These are phyloP conservation scores for Cladobotryum protrusum DNA, from an alignment of 2,329 filamentous ascomycete species.

Conservation along the genomic window DNA sequence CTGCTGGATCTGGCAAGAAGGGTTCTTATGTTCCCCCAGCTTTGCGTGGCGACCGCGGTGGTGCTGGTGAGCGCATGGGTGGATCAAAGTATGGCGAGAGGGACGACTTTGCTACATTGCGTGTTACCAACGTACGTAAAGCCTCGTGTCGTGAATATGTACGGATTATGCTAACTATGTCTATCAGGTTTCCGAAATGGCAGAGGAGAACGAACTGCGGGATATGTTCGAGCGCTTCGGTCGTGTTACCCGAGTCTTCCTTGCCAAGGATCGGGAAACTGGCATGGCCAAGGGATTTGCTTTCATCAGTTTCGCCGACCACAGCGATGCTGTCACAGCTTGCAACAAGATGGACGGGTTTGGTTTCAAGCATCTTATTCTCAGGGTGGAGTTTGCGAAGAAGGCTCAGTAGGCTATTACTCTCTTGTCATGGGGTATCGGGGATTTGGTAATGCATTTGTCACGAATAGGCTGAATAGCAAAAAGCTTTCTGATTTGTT, in stretches of 20 bases:
- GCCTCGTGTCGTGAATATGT: neutral
- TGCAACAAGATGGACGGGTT: constrained; percentile 98
- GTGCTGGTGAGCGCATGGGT: constrained; percentile 72
- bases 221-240: constrained; percentile 98
- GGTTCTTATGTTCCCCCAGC: constrained; percentile 92
- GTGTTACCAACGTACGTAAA: constrained; percentile 81
- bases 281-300: constrained; percentile 96
- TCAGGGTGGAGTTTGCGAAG: constrained; percentile 85
- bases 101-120: constrained; percentile 91
- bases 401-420: constrained; percentile 44
- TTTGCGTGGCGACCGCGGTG: constrained; percentile 63
- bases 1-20: constrained; percentile 58
- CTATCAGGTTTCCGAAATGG: constrained; percentile 83
- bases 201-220: constrained; percentile 89
- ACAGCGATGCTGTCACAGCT: constrained; percentile 81
- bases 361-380: constrained; percentile 80
- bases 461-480: constrained; percentile 9
- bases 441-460: constrained; percentile 18
- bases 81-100: constrained; percentile 82
- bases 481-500: constrained; percentile 3
- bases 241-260: constrained; percentile 92
- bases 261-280: constrained; percentile 96
- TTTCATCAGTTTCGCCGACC: constrained; percentile 94
- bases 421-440: constrained; percentile 25
- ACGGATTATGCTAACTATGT: constrained; percentile 19